These are phyloP conservation scores for Xylariaceae sp. DNA, from an alignment of 2,329 filamentous ascomycete genomes.

Conservation along the genomic window DNA sequence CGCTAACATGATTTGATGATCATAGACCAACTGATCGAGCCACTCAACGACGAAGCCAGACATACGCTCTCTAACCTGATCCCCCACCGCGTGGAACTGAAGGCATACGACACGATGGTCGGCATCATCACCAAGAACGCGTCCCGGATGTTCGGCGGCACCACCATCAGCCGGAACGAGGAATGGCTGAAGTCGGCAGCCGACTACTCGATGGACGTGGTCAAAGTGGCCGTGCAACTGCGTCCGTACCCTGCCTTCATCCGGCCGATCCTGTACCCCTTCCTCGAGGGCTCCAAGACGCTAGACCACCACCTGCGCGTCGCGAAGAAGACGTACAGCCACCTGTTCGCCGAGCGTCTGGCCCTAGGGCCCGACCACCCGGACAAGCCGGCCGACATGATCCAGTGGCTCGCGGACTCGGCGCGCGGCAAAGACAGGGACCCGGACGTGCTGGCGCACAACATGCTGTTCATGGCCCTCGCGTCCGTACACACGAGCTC, in stretches of 20 bases:
- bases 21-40: conserved; percentile 16
- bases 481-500: conserved; percentile 18
- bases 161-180: conserved; percentile 15
- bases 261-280: conserved; percentile 15
- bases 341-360: conserved; percentile 17
- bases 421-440: conserved; percentile 15
- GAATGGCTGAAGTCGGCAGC: conserved; percentile 18
- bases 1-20: conserved; percentile 2
- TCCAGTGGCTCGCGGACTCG: conserved; percentile 18
- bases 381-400: conserved; percentile 19
- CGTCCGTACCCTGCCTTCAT: conserved; percentile 18
- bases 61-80: conserved; percentile 16
- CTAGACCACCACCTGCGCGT: conserved; percentile 16
- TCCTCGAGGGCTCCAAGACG: conserved; percentile 16
- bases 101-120: conserved; percentile 18
- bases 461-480: conserved; percentile 19
- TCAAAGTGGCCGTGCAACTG: conserved; percentile 18
- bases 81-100: conserved; percentile 11
- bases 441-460: conserved; percentile 17
- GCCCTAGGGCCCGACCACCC: conserved; percentile 11
- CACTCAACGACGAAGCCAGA: conserved; percentile 16
- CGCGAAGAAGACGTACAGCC: conserved; percentile 18
- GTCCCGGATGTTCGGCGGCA: conserved; percentile 19
- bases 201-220: conserved; percentile 19
- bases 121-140: conserved; percentile 20